Evolutionary conservation across 805 yeast genomes (phyloP), one percentile per base, ranked within the genome.

Genomic region (Tetrapisispora nanseiensis): DNA sequence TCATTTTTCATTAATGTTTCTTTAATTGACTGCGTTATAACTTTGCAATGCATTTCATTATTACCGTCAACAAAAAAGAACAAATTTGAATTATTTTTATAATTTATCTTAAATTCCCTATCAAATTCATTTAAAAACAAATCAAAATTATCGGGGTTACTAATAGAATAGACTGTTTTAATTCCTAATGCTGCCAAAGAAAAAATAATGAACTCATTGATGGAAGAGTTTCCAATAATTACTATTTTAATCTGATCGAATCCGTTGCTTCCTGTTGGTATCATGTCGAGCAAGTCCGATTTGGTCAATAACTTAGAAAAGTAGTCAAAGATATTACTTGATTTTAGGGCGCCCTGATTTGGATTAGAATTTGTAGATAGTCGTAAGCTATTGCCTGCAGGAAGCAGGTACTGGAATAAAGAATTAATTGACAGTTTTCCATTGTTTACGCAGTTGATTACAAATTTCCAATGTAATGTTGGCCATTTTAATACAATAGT

Each of bases 401-500:
- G 82, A 15, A 86, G 62, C 2, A 82, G 52, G 56, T 78, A 86
- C 2, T 70, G 64, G 3, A 59, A 60, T 75, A 90, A 74, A 5
- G 46, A 31, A 4, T 45, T 42, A 3, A 24, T 22, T 8, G 33
- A 31, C 3, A 60, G 16, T 37, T 39, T 40, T 4, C 47, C 40
- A 6, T 33, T 33, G 5, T 54, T 48, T 2, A 74, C 51, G 43
- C 81, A 70, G 44, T 79, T 81, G 6, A 59, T 55, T 3, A 86
- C 64, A 49, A 73, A 86, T 8, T 61, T 55, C 43, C 73, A 71
- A 3, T 85, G 78, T 24, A 87, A 54, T 16, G 83, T 72, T 2
- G 97, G 97, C 95, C 95, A 86, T 2, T 90, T 89, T 34, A 86
- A 55, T 0, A 90, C 84, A 15, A 86, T 58, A 2, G 82, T 77